Evolutionary conservation across 345 rosid genomes (phyloP).

Genomic region (Pseudoturritis turrita): DNA sequence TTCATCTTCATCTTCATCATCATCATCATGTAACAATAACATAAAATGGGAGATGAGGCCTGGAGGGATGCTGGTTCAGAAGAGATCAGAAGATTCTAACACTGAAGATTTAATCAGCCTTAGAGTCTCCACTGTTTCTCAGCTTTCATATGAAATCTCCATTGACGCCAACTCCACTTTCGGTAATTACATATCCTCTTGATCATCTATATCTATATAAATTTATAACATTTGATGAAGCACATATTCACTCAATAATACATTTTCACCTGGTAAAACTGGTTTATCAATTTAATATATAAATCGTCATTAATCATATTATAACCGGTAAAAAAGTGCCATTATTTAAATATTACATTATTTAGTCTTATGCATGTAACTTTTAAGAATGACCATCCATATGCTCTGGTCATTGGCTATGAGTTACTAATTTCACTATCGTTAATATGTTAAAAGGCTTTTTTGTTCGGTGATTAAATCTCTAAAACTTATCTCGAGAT

Average conservation of each 20-base stretch:
- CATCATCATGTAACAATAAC: slow-evolving; percentile 16
- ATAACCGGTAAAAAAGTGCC: neutral
- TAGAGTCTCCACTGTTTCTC: slow-evolving; percentile 66
- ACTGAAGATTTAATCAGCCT: slow-evolving; percentile 45
- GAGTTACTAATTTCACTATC: neutral
- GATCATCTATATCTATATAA: neutral
- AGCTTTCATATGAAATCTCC: slow-evolving; percentile 64
- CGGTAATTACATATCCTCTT: slow-evolving; percentile 40
- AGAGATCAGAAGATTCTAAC: slow-evolving; percentile 47
- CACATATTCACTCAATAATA: neutral
- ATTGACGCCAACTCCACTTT: slow-evolving; percentile 81
- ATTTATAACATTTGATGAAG: neutral
- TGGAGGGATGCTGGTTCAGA: slow-evolving; percentile 97
- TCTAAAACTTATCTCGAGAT: no score
- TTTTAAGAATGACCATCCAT: neutral
- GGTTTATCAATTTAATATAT: neutral
- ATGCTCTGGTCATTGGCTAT: no score
- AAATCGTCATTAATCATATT: neutral
- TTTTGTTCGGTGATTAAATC: no score
- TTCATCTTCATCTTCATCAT: neutral
- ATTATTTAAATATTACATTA: neutral
- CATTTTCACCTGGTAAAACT: neutral
- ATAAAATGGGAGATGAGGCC: slow-evolving; percentile 90
- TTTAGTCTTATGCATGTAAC: neutral
- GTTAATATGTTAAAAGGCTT: neutral